Evolutionary conservation across 1,139 yeast species (phyloP).

Genomic region (Arxiozyma slooffiae): DNA sequence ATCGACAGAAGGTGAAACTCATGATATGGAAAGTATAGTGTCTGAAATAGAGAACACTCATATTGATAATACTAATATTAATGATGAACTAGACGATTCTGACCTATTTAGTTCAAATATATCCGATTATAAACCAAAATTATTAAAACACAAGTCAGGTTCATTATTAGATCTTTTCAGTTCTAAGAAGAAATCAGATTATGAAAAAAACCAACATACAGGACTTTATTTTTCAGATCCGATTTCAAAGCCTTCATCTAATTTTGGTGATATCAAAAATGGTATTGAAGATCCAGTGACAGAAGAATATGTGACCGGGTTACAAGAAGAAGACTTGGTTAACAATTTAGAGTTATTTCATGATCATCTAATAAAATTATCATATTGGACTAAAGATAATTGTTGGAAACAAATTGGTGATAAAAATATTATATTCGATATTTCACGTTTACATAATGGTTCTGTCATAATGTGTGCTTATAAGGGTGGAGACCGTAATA

Average conservation of each 20-base stretch:
- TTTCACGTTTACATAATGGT: slow-evolving; percentile 73
- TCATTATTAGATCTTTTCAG: slow-evolving; percentile 23
- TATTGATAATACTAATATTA: slow-evolving; percentile 1
- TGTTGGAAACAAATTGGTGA: slow-evolving; percentile 16
- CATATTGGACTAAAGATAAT: slow-evolving; percentile 18
- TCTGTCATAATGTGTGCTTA: slow-evolving; percentile 81
- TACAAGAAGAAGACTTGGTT: neutral
- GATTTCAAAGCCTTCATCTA: neutral
- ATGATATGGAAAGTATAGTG: slow-evolving; percentile 19
- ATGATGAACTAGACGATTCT: slow-evolving; percentile 1
- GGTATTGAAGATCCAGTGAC: neutral
- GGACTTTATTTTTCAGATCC: neutral
- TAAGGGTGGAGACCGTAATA: slow-evolving; percentile 38
- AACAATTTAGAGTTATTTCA: slow-evolving; percentile 9
- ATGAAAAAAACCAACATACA: slow-evolving; percentile 3
- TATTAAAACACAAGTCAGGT: slow-evolving; percentile 13
- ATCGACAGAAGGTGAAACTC: slow-evolving; percentile 1
- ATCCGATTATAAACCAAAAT: slow-evolving; percentile 16
- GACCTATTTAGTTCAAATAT: slow-evolving; percentile 7
- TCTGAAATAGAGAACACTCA: slow-evolving; percentile 8
- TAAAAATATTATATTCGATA: slow-evolving; percentile 4
- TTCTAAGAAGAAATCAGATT: slow-evolving; percentile 10
- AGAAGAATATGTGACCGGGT: neutral
- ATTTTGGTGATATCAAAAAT: neutral
- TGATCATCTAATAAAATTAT: slow-evolving; percentile 11